A percentile compares a stretch with the other conserved stretches of the same genome.
These are phyloP conservation scores for Mortierella sp. DNA, from an alignment of 371 early-diverging fungal species.

Conservation along the genomic window DNA sequence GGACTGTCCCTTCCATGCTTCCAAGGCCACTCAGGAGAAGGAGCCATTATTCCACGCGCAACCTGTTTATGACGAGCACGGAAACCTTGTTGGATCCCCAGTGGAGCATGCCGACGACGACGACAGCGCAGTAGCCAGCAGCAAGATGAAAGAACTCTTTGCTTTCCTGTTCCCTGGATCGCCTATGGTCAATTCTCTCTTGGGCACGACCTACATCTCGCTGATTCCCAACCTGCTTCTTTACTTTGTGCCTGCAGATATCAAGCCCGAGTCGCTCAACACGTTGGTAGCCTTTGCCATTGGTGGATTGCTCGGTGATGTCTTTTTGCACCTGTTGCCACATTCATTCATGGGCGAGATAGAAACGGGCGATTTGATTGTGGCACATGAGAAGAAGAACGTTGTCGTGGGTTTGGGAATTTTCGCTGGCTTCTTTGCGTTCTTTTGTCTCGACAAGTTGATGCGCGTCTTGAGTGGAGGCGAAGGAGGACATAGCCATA, in stretches of 20 bases:
- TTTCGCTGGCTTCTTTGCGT: constrained; percentile 79
- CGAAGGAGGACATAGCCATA: constrained; percentile 64
- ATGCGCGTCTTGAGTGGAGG: constrained; percentile 83
- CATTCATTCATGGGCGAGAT: constrained; percentile 77
- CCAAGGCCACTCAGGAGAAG: constrained; percentile 4
- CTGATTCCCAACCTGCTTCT: constrained; percentile 84
- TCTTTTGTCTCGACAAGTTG: constrained; percentile 83
- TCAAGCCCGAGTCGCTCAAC: constrained; percentile 75
- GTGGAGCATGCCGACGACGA: constrained; percentile 21
- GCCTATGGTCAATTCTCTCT: constrained; percentile 75
- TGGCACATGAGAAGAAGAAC: constrained; percentile 66
- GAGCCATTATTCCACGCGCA: constrained; percentile 25
- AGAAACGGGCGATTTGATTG: constrained; percentile 52
- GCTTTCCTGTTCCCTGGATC: constrained; percentile 68
- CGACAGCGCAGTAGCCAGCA: constrained; percentile 7
- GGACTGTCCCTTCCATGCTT: constrained; percentile 43
- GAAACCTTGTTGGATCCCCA: constrained; percentile 24
- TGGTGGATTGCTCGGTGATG: constrained; percentile 87
- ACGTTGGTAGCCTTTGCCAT: constrained; percentile 87
- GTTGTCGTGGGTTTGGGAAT: constrained; percentile 78
- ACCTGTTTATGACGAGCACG: constrained; percentile 40
- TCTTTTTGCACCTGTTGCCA: constrained; percentile 85
- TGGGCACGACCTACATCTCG: constrained; percentile 87
- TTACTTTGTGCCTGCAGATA: constrained; percentile 84
- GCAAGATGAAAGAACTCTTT: constrained; percentile 47